Base-by-base conservation (phyloP, 371 early-diverging fungal species). In the Syncephalastrum monosporum region DNA sequence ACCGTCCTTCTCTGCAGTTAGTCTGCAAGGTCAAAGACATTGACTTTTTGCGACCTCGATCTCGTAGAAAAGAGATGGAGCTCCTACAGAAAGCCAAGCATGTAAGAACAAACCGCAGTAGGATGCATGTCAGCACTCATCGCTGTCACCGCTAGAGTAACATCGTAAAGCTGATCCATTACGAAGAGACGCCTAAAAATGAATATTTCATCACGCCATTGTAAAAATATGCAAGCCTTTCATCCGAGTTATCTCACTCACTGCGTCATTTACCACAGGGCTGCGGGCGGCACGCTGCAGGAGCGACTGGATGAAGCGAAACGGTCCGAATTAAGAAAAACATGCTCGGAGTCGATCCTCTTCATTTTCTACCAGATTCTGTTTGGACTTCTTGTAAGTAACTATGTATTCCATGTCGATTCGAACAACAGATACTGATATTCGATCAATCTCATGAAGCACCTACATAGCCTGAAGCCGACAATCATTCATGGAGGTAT, bases 141-240 rank as follows among this genome's bases (percentile, higher is more conserved):
- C 38, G 12, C 8, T 42, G 21, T n/a, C 15, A 5, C 17, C 3
- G n/a, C 5, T 41, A 44, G 33, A 25, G 33, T 3, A 44, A 42
- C 24, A 13, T 21, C 33, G 14, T 42, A 17, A 17, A 15, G 17
- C 53, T 33, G 6, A 16, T 16, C 5, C 33, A 24, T 19, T 5
- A 16, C 49, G 5, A 12, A 21, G 15, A 27, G 17, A 46, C 29
- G 5, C 23, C 29, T 13, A 4, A 27, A 12, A 7, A 33, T 10
- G 13, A 44, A 19, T 49, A 57, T 33, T n/a, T 57, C 4, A 27
- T 57, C 15, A 51, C 51, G 19, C 58, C 50, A 16, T 15, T 57
- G 58, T 57, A 57, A 24, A 42, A 24, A 42, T 21, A 4, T 14
- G 6, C 1, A 25, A 5, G 15, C 8, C 38, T 0, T 21, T 17